Conservation (phyloP, 1,139 yeast species). For the Zygosaccharomyces sapae region DNA sequence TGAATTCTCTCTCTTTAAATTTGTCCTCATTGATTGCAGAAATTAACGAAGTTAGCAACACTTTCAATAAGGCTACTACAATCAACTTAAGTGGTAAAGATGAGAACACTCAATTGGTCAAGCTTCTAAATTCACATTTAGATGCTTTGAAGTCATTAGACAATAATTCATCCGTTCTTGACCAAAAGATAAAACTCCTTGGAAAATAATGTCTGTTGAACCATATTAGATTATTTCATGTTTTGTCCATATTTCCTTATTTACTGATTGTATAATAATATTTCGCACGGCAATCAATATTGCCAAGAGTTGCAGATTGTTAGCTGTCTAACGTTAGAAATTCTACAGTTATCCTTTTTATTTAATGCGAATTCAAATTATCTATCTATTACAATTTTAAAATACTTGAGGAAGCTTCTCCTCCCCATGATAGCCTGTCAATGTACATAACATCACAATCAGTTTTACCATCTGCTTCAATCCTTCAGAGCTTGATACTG, state of each 20-base stretch:
- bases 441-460: conserved; percentile 53
- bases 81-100: conserved; percentile 38
- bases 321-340: not conserved
- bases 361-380: not conserved
- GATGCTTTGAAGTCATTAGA: conserved; percentile 89
- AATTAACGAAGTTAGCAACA: conserved; percentile 80
- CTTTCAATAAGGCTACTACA: conserved; percentile 62
- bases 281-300: not conserved
- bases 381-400: not conserved
- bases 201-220: conserved; percentile 13
- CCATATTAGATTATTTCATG: not conserved
- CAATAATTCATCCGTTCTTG: conserved; percentile 61
- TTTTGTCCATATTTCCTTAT: not conserved
- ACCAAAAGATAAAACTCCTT: conserved; percentile 49
- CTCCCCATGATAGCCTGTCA: conserved; percentile 42
- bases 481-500: conserved; percentile 33
- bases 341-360: not conserved
- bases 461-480: conserved; percentile 52
- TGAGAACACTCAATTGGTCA: conserved; percentile 56
- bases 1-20: conserved; percentile 72
- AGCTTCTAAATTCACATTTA: conserved; percentile 79
- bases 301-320: not conserved
- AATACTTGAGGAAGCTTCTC: conserved; percentile 8
- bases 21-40: conserved; percentile 74
- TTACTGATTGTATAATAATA: not conserved